Evolutionary conservation across 2,329 filamentous ascomycete species (phyloP), one percentile per base, ranked within the genome.

Genomic region (Neofusicoccum umdonicola): DNA sequence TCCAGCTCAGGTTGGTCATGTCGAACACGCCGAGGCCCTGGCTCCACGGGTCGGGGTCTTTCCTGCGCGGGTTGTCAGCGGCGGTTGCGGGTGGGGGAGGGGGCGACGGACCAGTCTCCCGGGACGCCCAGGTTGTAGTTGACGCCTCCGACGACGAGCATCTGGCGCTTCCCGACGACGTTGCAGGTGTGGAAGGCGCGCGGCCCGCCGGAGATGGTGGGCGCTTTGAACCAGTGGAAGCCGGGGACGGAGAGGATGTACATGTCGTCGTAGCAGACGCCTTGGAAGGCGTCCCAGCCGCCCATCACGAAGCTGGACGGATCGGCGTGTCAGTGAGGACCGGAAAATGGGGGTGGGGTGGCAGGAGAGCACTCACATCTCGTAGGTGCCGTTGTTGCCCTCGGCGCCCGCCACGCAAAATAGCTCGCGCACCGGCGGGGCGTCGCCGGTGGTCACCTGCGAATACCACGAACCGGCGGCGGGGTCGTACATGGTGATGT

Each of bases 161-260:
- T 63, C 27, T 63, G 62, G 12, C 58, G 58, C 12, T 54, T 63
- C 0, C 50, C 31, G 37, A 63, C 17, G 13, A n/a, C 41, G 27
- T 57, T 41, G 42, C 62, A 63, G 39, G 50, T 57, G n/a, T 56
- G 50, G 27, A 17, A 8, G 19, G 4, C 34, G 22, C 17, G 50
- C 7, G 15, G 12, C 31, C 9, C 13, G 4, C 51, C 50, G 8
- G 22, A 22, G 27, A 39, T 15, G 41, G 48, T n/a, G 11, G 47
- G 19, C 11, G 22, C 41, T 9, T 37, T 35, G 62, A 63, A 57
- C 62, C 62, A 63, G 15, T 37, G 39, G 51, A 63, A 63, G 15
- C 27, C 62, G 1, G 62, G 62, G 17, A 63, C 50, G 0, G 62
- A 63, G 8, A 63, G 42, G 13, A 63, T 41, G 48, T 63, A 57